Conservation (phyloP, 2,329 filamentous ascomycete species). For the Ciborinia camelliae region DNA sequence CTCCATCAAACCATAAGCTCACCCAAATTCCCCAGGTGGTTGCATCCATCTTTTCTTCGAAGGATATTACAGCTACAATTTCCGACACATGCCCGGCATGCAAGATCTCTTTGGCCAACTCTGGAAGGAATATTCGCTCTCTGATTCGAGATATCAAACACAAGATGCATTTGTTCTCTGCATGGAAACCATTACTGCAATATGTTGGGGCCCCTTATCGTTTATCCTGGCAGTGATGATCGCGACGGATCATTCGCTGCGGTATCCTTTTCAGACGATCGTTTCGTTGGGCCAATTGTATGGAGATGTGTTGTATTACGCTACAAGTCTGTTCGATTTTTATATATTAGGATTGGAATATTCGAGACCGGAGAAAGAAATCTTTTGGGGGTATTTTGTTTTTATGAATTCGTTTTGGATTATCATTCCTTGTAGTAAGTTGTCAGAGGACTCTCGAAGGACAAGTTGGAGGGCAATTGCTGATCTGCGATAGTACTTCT, state of each 20-base stretch:
- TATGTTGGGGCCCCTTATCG: constrained; percentile 20
- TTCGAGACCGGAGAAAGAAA: background rate
- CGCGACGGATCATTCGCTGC: background rate
- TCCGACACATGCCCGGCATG: constrained; percentile 41
- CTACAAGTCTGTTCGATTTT: background rate
- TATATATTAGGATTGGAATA: background rate
- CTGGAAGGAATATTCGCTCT: constrained; percentile 57
- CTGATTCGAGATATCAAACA: constrained; percentile 53
- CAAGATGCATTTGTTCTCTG: constrained; percentile 51
- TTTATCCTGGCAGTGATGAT: background rate
- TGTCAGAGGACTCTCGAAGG: background rate
- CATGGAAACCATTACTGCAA: constrained; percentile 53
- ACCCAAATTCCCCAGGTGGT: constrained; percentile 25
- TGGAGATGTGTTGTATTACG: background rate
- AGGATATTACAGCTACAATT: constrained; percentile 49
- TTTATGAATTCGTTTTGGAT: background rate
- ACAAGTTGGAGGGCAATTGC: background rate
- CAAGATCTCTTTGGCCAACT: constrained; percentile 50
- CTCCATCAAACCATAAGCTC: background rate
- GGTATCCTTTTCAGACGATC: background rate
- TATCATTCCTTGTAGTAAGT: background rate
- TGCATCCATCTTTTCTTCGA: constrained; percentile 36
- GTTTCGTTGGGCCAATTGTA: background rate
- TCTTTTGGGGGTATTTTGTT: constrained; percentile 2
- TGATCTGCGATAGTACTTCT: background rate